Base-by-base conservation (phyloP, 805 yeast species). In the Kazachstania bromeliacearum region DNA sequence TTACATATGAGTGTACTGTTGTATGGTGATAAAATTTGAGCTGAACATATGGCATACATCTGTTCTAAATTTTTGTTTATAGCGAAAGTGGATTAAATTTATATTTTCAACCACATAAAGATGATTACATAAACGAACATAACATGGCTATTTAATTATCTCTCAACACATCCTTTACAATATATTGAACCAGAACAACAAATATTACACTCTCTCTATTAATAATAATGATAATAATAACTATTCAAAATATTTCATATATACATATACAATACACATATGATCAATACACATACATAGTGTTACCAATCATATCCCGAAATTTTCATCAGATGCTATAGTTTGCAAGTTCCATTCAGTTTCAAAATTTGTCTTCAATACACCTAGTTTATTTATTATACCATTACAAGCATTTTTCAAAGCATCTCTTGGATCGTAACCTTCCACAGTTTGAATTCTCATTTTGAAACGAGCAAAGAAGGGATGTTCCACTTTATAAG, bases 401-500 rank as follows among this genome's bases (percentile, higher is more conserved):
- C 79, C 68, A 43, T 84, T 75, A 60, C 96, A 88, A 2, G 98
- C 97, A 50, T 82, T 84, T 53, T 75, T 81, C 53, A 92, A 69
- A 1, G 97, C 97, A 40, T 80, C 85, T 53, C 79, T 76, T 21
- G 98, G 98, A 27, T 85, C 72, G 57, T 87, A 87, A 35, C 92
- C 95, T 48, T 92, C 97, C 50, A 85, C 95, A 0, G 97, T 89
- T 61, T 92, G 99, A 25, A 92, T 73, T 63, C 98, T 77, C 77
- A 92, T 75, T 31, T 89, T 78, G 51, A 92, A 92, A 59, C 84
- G 85, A 27, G 98, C 96, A 62, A 92, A 92, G 45, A 92, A 68
- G 7, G 99, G 99, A 64, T 92, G 99, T 63, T 92, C 97, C 30
- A 92, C 87, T 60, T 92, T 92, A 69, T 92, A 92, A 24, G 97